These are phyloP conservation scores for Dendrobium catenatum DNA, from an alignment of 106 monocot species.

Conservation along the genomic window DNA sequence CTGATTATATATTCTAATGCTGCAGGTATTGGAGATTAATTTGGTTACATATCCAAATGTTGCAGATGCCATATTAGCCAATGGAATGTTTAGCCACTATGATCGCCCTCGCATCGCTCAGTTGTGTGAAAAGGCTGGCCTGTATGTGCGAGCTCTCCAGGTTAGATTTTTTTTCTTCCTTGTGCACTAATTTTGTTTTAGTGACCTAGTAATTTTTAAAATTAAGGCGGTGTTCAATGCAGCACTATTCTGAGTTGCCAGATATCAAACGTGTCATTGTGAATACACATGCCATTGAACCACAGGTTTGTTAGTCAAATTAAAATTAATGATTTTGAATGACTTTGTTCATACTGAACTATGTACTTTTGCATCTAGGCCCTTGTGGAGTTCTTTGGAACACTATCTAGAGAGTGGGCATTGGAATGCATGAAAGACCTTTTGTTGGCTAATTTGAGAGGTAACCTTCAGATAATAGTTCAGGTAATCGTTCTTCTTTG, in stretches of 20 bases:
- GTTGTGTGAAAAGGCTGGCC: slow-evolving; percentile 94
- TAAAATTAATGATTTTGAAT: background rate
- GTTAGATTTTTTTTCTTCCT: slow-evolving; percentile 21
- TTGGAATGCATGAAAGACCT: slow-evolving; percentile 99
- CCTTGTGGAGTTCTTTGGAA: slow-evolving; percentile 98
- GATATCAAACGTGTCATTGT: slow-evolving; percentile 98
- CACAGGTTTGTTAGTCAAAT: slow-evolving; percentile 63
- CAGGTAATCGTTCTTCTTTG: slow-evolving; percentile 41
- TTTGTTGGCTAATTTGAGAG: slow-evolving; percentile 90
- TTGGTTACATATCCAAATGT: slow-evolving; percentile 99
- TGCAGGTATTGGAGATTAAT: slow-evolving; percentile 95
- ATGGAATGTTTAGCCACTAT: slow-evolving; percentile 99
- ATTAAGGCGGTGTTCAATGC: slow-evolving; percentile 14
- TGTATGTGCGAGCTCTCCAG: slow-evolving; percentile 92
- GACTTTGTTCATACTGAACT: background rate
- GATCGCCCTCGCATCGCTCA: slow-evolving; percentile 96
- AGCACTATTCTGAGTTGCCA: slow-evolving; percentile 92
- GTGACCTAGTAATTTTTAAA: no score
- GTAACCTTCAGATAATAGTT: slow-evolving; percentile 96
- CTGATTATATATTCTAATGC: background rate
- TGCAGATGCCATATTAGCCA: slow-evolving; percentile 98
- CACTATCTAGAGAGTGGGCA: slow-evolving; percentile 94
- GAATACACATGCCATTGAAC: slow-evolving; percentile 97
- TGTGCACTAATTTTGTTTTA: no score
- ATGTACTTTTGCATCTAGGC: slow-evolving; percentile 31